A percentile compares a stretch with the other conserved stretches of the same genome.
These are phyloP conservation scores for Eucalyptus pauciflora DNA, from an alignment of 345 rosid species.

Conservation along the genomic window DNA sequence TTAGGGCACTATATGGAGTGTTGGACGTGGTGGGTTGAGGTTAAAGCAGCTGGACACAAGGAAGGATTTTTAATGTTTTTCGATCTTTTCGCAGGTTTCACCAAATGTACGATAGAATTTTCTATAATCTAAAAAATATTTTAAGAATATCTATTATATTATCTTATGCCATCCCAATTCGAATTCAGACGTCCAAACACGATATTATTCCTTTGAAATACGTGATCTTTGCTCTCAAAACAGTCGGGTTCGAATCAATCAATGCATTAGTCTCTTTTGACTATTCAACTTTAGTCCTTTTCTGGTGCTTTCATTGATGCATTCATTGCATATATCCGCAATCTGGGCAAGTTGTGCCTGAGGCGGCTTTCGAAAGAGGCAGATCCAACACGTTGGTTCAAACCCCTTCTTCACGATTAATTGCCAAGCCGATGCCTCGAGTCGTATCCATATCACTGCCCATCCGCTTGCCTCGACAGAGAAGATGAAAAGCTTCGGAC, in stretches of 20 bases:
- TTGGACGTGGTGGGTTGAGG: background rate
- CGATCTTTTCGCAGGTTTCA: background rate
- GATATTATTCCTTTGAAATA: background rate
- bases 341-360: background rate
- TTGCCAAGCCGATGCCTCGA: background rate
- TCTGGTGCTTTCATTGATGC: background rate
- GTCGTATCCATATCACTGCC: background rate
- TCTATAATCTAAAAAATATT: background rate
- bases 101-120: background rate
- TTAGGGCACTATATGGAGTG: background rate
- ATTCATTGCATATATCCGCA: background rate
- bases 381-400: background rate
- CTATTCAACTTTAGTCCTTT: background rate
- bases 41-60: background rate
- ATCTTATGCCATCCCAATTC: background rate
- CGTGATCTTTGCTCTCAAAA: background rate
- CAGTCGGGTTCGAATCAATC: background rate
- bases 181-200: background rate
- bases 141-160: background rate
- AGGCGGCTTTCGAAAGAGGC: background rate
- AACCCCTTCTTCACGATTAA: background rate
- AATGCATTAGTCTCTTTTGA: background rate
- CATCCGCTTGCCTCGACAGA: background rate
- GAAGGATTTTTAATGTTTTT: background rate
- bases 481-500: background rate